Evolutionary conservation across 768 basidiomycete genomes (phyloP).

Genomic region (Amanita muscaria): DNA sequence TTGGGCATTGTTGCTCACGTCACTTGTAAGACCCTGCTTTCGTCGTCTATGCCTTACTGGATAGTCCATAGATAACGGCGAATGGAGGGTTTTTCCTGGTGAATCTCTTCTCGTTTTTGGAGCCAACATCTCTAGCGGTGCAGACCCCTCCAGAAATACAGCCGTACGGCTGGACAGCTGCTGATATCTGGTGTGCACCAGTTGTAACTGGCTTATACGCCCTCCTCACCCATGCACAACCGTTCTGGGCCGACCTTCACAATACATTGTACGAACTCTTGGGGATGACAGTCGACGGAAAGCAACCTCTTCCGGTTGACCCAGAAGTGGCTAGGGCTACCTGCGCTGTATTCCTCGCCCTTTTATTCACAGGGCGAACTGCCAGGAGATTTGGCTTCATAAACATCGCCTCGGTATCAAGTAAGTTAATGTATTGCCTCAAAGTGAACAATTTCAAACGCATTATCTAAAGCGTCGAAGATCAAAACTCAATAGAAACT

Average conservation of each 20-base stretch:
- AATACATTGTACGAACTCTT: constrained; percentile 36
- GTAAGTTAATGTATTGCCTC: background rate
- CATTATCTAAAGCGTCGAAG: background rate
- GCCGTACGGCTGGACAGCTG: constrained; percentile 78
- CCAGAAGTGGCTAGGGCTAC: constrained; percentile 59
- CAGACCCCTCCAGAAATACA: constrained; percentile 74
- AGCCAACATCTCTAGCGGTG: constrained; percentile 58
- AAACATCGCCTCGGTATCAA: background rate
- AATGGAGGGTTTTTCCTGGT: constrained; percentile 79
- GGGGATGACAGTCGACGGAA: constrained; percentile 27
- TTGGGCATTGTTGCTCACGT: constrained; percentile 67
- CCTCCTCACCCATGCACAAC: constrained; percentile 78
- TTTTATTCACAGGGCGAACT: constrained; percentile 54
- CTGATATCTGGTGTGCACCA: constrained; percentile 83
- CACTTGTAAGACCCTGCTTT: constrained; percentile 42
- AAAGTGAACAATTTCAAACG: background rate
- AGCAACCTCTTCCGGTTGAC: constrained; percentile 42
- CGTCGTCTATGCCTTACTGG: background rate
- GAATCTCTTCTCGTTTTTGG: constrained; percentile 66
- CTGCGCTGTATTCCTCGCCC: constrained; percentile 58
- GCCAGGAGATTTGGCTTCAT: constrained; percentile 49
- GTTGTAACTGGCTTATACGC: constrained; percentile 71
- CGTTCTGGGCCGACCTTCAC: constrained; percentile 67
- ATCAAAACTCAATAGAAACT: background rate
- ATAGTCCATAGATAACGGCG: constrained; percentile 43